Percentiles rank a stretch among this genome's conserved stretches.
phyloP scores from a whole-genome alignment of 2,329 filamentous ascomycete species.

The Microcera coccophila region DNA sequence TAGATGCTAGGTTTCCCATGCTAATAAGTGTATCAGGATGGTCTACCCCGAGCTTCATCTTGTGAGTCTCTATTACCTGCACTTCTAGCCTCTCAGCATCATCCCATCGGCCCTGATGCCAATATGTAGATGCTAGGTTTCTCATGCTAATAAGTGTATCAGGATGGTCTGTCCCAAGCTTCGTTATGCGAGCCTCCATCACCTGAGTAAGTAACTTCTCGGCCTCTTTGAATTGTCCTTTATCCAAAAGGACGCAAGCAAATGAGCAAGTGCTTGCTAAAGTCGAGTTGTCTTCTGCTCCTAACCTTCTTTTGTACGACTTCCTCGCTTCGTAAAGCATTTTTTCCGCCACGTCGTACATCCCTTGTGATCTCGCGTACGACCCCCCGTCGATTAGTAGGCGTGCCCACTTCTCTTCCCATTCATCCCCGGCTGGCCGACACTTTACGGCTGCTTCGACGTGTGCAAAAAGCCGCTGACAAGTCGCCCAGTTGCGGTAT shows the following conservation, averaged over 20 bases:
- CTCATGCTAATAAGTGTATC: not conserved
- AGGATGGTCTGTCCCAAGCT: not conserved
- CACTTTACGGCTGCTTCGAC: constrained; percentile 1
- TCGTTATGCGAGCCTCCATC: not conserved
- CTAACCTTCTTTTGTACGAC: not conserved
- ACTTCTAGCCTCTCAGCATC: not conserved
- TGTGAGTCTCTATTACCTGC: not conserved
- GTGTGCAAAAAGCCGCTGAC: constrained; percentile 21
- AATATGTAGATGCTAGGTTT: not conserved
- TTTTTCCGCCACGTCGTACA: not conserved
- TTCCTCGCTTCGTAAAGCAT: not conserved
- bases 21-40: not conserved
- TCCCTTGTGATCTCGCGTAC: not conserved
- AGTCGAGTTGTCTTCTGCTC: not conserved
- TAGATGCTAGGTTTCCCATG: not conserved
- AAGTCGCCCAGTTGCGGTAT: constrained; percentile 1
- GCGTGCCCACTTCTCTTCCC: not conserved
- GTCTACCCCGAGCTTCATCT: not conserved
- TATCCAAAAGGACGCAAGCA: not conserved
- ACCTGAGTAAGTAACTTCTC: not conserved
- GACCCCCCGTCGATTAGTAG: not conserved
- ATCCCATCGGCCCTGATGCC: not conserved
- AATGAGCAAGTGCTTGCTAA: not conserved
- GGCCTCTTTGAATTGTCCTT: not conserved
- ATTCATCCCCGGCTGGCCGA: not conserved